phyloP scores from a whole-genome alignment of 192 early-diverging fungal genomes.

The Helicostylum pulchrum region DNA sequence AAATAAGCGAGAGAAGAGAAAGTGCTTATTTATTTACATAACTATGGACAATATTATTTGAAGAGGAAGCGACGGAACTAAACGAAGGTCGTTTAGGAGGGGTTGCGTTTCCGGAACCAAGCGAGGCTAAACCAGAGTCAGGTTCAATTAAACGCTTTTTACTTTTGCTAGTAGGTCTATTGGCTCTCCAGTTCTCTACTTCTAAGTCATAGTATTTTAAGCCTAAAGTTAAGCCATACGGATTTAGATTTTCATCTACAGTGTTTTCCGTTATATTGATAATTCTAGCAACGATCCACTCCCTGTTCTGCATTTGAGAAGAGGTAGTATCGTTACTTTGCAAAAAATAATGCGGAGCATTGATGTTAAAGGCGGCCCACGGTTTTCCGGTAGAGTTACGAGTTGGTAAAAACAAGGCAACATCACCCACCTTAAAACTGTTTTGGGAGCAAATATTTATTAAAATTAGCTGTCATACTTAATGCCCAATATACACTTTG shows the following conservation, averaged over 20 bases:
- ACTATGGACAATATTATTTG: conserved; percentile 21
- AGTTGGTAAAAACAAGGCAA: conserved; percentile 55
- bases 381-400: conserved; percentile 50
- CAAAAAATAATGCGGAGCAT: conserved; percentile 54
- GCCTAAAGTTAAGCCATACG: conserved; percentile 49
- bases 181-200: conserved; percentile 41
- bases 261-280: conserved; percentile 44
- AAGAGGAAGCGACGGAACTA: conserved; percentile 1
- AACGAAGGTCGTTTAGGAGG: conserved; percentile 3
- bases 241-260: conserved; percentile 43
- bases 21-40: conserved; percentile 2
- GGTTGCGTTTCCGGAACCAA: not conserved
- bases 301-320: conserved; percentile 36
- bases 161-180: conserved; percentile 19
- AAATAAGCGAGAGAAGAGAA: not conserved
- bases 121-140: not conserved
- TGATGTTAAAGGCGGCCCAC: conserved; percentile 60
- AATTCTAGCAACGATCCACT: conserved; percentile 53
- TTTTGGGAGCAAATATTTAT: not conserved
- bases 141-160: not conserved
- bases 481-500: too few relatives aligned
- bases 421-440: conserved; percentile 54
- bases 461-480: not conserved
- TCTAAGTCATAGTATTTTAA: conserved; percentile 52
- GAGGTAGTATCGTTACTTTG: conserved; percentile 35